Evolutionary conservation across 2,329 filamentous ascomycete species (phyloP).

Genomic region (Ramichloridium luteum): DNA sequence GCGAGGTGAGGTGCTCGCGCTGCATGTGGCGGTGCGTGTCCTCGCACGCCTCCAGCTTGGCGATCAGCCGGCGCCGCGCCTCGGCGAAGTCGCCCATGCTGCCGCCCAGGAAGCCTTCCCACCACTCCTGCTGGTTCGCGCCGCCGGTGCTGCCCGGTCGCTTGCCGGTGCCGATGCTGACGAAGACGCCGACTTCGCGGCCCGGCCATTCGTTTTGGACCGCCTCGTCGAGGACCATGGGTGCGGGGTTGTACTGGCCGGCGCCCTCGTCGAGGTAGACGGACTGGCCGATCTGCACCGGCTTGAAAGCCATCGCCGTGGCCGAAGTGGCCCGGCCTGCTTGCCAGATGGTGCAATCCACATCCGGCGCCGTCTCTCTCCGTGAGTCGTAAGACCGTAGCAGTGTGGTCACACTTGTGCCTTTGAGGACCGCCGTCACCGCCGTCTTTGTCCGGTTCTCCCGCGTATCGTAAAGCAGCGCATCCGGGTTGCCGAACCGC

Average conservation of each 20-base stretch:
- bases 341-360: constrained; percentile 93
- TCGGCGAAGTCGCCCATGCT: constrained; percentile 80
- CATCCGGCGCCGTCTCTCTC: constrained; percentile 79
- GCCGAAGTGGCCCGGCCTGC: constrained; percentile 89
- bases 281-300: constrained; percentile 84
- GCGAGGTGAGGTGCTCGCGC: constrained; percentile 60
- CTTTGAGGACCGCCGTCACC: constrained; percentile 83
- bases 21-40: constrained; percentile 79
- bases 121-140: constrained; percentile 66
- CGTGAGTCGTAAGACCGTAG: constrained; percentile 91
- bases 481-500: constrained; percentile 70
- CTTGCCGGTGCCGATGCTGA: constrained; percentile 91
- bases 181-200: constrained; percentile 78
- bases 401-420: constrained; percentile 55
- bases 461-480: constrained; percentile 73
- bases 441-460: constrained; percentile 63
- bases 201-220: constrained; percentile 90
- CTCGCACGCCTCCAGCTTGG: constrained; percentile 93
- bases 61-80: constrained; percentile 67
- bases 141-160: constrained; percentile 58
- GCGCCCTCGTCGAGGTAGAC: constrained; percentile 86
- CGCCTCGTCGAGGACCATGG: constrained; percentile 78
- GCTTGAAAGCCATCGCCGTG: constrained; percentile 88
- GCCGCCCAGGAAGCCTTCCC: constrained; percentile 67
- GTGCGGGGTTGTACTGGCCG: constrained; percentile 84